These are phyloP conservation scores for Pythium pectinolyticum DNA, from an alignment of 352 stramenopile genomes.

Conservation along the genomic window DNA sequence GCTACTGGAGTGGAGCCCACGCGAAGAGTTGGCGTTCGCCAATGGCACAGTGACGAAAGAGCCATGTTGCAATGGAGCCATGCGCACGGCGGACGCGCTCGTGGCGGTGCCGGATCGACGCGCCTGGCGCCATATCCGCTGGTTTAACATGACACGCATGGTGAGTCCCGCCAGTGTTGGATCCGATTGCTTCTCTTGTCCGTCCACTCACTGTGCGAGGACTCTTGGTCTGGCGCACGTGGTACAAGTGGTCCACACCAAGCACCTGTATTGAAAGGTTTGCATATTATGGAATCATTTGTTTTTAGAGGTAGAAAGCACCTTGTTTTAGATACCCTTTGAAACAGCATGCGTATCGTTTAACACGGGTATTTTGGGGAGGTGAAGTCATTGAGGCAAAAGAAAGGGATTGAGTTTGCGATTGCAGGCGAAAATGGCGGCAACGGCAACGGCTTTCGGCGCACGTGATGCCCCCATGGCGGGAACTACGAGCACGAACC, in stretches of 20 bases:
- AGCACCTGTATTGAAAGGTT: background rate
- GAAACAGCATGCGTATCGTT: background rate
- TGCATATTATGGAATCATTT: background rate
- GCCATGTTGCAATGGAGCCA: background rate
- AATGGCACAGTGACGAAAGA: background rate
- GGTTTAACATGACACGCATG: conserved; percentile 30
- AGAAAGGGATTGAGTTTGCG: background rate
- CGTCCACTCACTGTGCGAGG: conserved; percentile 18
- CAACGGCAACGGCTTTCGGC: conserved; percentile 8
- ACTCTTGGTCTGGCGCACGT: background rate
- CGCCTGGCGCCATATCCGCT: conserved; percentile 27
- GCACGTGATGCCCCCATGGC: conserved; percentile 1
- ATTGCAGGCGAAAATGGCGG: conserved; percentile 3
- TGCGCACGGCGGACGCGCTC: background rate
- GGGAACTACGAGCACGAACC: conserved; percentile 33
- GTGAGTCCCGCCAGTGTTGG: background rate
- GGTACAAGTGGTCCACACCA: conserved; percentile 8
- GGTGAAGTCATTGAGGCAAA: conserved; percentile 11
- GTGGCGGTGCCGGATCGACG: conserved; percentile 4
- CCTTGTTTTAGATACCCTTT: background rate
- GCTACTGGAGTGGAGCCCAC: conserved; percentile 14
- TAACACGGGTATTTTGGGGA: background rate
- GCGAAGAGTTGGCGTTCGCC: background rate
- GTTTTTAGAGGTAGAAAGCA: background rate
- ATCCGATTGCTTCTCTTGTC: conserved; percentile 4